phyloP scores from a whole-genome alignment of 148 eudicot species.

The Persicaria maculosa region DNA sequence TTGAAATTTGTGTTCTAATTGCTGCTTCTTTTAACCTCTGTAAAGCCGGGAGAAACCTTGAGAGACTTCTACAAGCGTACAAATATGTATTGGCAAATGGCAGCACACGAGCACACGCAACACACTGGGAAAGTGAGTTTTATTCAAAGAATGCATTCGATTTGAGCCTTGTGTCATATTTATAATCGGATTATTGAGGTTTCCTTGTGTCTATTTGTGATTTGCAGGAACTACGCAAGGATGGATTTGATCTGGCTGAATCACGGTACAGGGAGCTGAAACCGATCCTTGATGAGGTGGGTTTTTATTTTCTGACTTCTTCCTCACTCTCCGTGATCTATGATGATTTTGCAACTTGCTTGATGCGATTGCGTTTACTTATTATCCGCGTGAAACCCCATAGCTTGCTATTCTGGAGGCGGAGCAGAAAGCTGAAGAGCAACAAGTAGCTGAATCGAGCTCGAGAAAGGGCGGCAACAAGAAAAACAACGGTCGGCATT shows the following conservation, averaged over 20 bases:
- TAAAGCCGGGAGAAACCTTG: constrained; percentile 91
- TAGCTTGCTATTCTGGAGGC: constrained; percentile 85
- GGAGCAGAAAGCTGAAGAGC: constrained; percentile 96
- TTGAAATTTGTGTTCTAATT: not conserved
- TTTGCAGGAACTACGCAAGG: constrained; percentile 84
- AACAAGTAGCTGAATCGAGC: constrained; percentile 58
- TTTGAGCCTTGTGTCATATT: not conserved
- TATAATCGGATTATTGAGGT: constrained; percentile 4
- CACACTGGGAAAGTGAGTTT: constrained; percentile 88
- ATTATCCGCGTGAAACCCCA: not conserved
- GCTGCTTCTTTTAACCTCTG: constrained; percentile 5
- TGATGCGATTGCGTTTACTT: not conserved
- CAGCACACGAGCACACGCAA: constrained; percentile 94
- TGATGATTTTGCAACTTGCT: not conserved
- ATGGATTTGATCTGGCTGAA: constrained; percentile 98
- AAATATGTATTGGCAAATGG: constrained; percentile 97
- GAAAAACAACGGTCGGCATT: constrained; percentile 33
- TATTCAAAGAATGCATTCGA: not conserved
- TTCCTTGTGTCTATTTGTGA: constrained; percentile 13
- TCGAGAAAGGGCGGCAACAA: constrained; percentile 59
- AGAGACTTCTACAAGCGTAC: constrained; percentile 93
- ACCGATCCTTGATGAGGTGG: constrained; percentile 90
- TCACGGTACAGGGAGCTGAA: constrained; percentile 86
- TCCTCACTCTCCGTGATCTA: not conserved
- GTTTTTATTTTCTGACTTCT: not conserved